A percentile compares a stretch with the other conserved stretches of the same genome.
phyloP scores from a whole-genome alignment of 1,284 basidiomycete species.

The Xerocomus amazonicus region DNA sequence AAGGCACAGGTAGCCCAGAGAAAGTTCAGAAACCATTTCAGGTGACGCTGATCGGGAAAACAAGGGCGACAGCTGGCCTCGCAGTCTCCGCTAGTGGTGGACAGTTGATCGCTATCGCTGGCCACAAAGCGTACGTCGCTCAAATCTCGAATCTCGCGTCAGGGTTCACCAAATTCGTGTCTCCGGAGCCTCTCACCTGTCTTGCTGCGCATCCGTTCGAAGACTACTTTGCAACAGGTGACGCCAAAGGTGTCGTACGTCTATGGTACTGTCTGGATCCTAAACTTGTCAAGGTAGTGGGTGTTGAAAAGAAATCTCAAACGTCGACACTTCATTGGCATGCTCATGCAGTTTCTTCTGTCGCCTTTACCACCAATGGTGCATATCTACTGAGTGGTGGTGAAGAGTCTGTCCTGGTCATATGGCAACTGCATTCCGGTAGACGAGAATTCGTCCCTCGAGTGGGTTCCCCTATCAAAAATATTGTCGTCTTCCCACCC shows the following conservation, averaged over 20 bases:
- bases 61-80: constrained; percentile 59
- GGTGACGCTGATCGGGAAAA: constrained; percentile 64
- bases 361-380: constrained; percentile 89
- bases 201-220: constrained; percentile 88
- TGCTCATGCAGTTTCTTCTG: constrained; percentile 87
- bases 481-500: constrained; percentile 55
- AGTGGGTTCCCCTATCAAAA: constrained; percentile 83
- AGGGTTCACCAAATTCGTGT: constrained; percentile 85
- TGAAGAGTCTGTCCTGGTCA: constrained; percentile 92
- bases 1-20: constrained; percentile 40
- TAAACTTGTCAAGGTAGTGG: constrained; percentile 47
- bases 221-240: constrained; percentile 94
- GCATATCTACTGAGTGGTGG: constrained; percentile 93
- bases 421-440: constrained; percentile 89
- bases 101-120: constrained; percentile 81
- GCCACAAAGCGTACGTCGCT: constrained; percentile 81
- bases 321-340: constrained; percentile 96
- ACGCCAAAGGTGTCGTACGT: constrained; percentile 79
- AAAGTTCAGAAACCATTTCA: constrained; percentile 49
- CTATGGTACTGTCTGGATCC: constrained; percentile 90
- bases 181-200: constrained; percentile 77
- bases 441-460: constrained; percentile 91
- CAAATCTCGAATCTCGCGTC: constrained; percentile 49
- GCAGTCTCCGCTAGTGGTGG: constrained; percentile 73
- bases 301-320: constrained; percentile 70